Base-by-base conservation (phyloP, 2,329 filamentous ascomycete genomes). In the Aspergillus terreus region DNA sequence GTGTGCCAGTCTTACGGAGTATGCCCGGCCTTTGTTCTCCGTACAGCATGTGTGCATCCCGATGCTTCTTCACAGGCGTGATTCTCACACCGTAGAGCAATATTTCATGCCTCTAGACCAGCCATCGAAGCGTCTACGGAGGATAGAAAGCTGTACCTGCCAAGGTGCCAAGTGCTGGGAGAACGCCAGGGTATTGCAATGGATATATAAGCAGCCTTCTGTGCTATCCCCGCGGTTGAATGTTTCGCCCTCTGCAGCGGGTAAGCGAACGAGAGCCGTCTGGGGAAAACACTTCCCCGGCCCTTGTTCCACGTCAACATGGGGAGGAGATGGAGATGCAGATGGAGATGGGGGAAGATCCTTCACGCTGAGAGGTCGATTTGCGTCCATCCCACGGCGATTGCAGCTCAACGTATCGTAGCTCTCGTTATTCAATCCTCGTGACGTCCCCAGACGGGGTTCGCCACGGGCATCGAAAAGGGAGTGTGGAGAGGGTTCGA, bases 271-370 rank as follows among this genome's bases (percentile, higher is more conserved):
- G 14, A 47, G 33, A 32, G 45, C 32, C 32, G 51, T 46, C 50
- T 58, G 63, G 64, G 64, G 62, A 67, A 62, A 67, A 67, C 59
- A 53, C 63, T 66, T 57, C 63, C 64, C 64, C 64, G 63, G 62
- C 41, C 53, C 48, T 56, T 36, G 35, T 49, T 50, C 40, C 49
- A 57, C 40, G 15, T 21, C 40, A 38, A 38, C 35, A 38, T 38
- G 35, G 35, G 35, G 35, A 38, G 19, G 19, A 10, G 14, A 42
- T 42, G 40, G 40, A 23, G 40, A 42, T 42, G 40, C 15, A 19
- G 40, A 42, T 42, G 40, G 19, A 19, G 40, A 42, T 42, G 59
- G 54, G 54, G 42, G 17, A 46, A 54, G 51, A 57, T 54, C 49
- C 44, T 53, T 53, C 52, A 52, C 33, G 15, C 40, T 42, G 40